These are phyloP conservation scores for Torulaspora franciscae DNA, from an alignment of 805 yeast genomes.

Conservation along the genomic window DNA sequence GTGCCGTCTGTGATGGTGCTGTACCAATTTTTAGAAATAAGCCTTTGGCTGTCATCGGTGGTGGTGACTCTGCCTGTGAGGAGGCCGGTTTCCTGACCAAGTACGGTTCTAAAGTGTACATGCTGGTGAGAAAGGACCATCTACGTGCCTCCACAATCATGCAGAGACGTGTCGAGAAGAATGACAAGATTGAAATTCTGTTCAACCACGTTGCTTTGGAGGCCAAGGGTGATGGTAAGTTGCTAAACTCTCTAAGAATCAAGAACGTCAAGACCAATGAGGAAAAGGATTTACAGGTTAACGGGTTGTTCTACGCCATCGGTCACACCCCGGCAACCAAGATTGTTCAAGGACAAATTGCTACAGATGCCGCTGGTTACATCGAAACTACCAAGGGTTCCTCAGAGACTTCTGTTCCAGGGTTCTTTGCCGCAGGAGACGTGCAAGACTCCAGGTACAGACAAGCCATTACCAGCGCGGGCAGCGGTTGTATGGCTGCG, in stretches of 20 bases:
- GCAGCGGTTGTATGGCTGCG: constrained; percentile 99
- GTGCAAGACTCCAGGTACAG: constrained; percentile 96
- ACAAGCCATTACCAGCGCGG: constrained; percentile 99
- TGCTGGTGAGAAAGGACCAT: constrained; percentile 90
- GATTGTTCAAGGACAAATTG: constrained; percentile 70
- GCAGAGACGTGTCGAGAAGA: constrained; percentile 85
- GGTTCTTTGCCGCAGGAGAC: constrained; percentile 98
- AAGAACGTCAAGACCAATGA: constrained; percentile 70
- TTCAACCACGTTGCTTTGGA: constrained; percentile 81
- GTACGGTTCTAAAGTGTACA: constrained; percentile 92
- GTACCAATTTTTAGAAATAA: constrained; percentile 97
- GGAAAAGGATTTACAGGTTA: constrained; percentile 64
- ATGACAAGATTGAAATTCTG: constrained; percentile 86
- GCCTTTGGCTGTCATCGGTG: constrained; percentile 97
- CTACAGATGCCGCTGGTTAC: constrained; percentile 85
- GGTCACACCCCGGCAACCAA: constrained; percentile 95
- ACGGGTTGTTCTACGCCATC: constrained; percentile 95
- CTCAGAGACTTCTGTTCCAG: constrained; percentile 75
- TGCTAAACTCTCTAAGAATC: constrained; percentile 59
- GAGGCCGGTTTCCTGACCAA: constrained; percentile 96
- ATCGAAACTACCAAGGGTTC: constrained; percentile 87
- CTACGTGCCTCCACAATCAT: constrained; percentile 93
- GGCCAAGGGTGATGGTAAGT: constrained; percentile 91
- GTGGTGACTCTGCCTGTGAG: constrained; percentile 99
- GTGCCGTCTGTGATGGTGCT: constrained; percentile 99